Base-by-base conservation (phyloP, 805 yeast genomes). In the Sugiyamaella marilandica region DNA sequence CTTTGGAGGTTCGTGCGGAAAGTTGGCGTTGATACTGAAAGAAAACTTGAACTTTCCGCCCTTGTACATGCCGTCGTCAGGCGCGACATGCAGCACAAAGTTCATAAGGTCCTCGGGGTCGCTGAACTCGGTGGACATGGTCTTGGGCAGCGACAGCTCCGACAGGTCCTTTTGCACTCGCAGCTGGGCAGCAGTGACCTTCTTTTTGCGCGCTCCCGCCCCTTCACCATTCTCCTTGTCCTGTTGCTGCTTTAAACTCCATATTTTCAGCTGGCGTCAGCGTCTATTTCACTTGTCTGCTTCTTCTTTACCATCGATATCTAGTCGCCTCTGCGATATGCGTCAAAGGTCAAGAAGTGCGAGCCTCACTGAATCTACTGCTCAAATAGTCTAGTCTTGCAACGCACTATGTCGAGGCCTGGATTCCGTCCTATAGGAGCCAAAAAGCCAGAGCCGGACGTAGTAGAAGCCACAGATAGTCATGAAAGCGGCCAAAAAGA, bases 1-100 rank as follows among this genome's bases (percentile, higher is more conserved):
- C 64, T 83, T 86, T 9, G 99, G 99, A 8, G 97, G 90, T 48
- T 87, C 94, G 53, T 91, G 94, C 1, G 99, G 99, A 69, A 83
- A 92, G 59, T 82, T 83, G 39, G 81, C 82, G 47, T 81, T 79
- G 39, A 91, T 75, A 32, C 71, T 73, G 45, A 91, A 80, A n/a
- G 74, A 72, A 67, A 92, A 92, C 18, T 66, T 65, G 70, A 92
- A 87, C n/a, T 55, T 60, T 0, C 96, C 96, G n/a, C 76, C 74
- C 44, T 70, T 65, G 63, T 88, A 88, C 62, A 76, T 77, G 5
- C 96, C 96, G 61, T 83, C 85, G 51, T 77, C 82, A 1, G 96
- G 96, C 18, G 58, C 64, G 14, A 87, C 76, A 7, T 64, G 58
- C 13, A 89, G 74, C 44, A 73, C 71, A 62, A 89, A 84, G 53